A percentile compares a stretch with the other conserved stretches of the same genome.
phyloP scores from a whole-genome alignment of 257 asterid genomes.

The Nicotiana knightiana region DNA sequence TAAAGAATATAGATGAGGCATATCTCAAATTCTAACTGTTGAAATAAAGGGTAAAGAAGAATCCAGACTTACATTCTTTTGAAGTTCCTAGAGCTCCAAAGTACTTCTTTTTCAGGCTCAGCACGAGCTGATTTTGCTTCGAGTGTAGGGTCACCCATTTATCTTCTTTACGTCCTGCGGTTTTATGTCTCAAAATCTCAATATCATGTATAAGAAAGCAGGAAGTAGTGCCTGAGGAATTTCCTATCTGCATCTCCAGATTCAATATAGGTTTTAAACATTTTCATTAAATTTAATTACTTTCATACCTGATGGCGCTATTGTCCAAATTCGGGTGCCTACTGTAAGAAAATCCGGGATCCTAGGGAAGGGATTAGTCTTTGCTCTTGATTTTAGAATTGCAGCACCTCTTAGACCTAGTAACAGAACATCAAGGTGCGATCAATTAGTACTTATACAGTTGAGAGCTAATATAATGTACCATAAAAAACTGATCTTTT shows the following conservation, averaged over 20 bases:
- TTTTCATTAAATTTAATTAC: background rate
- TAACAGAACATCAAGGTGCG: background rate
- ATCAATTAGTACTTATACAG: too few relatives aligned
- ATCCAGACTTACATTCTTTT: conserved; percentile 37
- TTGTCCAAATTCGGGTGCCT: conserved; percentile 41
- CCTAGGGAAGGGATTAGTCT: conserved; percentile 25
- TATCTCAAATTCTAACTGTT: background rate
- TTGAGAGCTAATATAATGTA: background rate
- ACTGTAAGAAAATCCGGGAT: conserved; percentile 32
- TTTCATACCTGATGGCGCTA: conserved; percentile 51
- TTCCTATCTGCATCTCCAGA: background rate
- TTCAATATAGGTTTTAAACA: too few relatives aligned
- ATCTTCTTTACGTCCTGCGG: conserved; percentile 45
- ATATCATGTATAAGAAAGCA: background rate
- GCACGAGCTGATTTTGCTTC: conserved; percentile 38
- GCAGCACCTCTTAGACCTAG: conserved; percentile 59
- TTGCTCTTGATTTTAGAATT: conserved; percentile 50
- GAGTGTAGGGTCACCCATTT: conserved; percentile 32
- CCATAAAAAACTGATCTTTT: background rate
- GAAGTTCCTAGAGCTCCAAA: conserved; percentile 40
- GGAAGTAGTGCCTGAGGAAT: background rate
- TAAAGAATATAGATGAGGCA: background rate
- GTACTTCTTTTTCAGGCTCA: conserved; percentile 47
- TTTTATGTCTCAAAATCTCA: background rate
- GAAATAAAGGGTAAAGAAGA: background rate